Conservation (phyloP, 768 basidiomycete genomes). For the Trametes cinnabarina region DNA sequence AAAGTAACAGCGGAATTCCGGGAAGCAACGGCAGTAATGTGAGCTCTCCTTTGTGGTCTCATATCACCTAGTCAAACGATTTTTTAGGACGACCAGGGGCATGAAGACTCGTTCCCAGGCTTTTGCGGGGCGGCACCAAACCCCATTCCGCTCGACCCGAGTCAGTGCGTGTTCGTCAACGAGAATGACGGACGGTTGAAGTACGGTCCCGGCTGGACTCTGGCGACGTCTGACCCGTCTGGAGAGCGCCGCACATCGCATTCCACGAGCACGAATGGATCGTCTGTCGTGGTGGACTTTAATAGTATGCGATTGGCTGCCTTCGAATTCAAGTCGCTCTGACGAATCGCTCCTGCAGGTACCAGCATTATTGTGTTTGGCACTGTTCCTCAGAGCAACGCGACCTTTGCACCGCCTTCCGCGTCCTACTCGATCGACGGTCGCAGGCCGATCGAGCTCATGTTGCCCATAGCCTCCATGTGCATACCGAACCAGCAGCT, state of each 20-base stretch:
- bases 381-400: slow-evolving; percentile 41
- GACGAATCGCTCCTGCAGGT: slow-evolving; percentile 32
- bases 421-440: slow-evolving; percentile 42
- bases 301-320: neutral
- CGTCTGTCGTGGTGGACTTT: neutral
- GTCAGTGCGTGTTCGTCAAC: neutral
- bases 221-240: neutral
- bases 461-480: slow-evolving; percentile 35
- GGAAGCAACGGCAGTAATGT: neutral
- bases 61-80: neutral
- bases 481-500: slow-evolving; percentile 42
- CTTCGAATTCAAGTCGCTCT: neutral
- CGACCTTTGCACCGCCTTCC: slow-evolving; percentile 34
- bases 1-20: neutral
- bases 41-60: neutral
- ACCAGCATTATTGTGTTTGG: slow-evolving; percentile 47
- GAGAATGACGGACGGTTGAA: slow-evolving; percentile 8
- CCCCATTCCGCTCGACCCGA: neutral
- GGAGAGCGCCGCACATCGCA: neutral
- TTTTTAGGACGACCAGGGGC: neutral
- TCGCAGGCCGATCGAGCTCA: slow-evolving; percentile 32
- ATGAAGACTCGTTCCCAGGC: neutral
- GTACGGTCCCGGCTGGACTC: neutral
- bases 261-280: neutral
- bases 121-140: neutral